A percentile compares a stretch with the other conserved stretches of the same genome.
phyloP scores from a whole-genome alignment of 2,329 filamentous ascomycete genomes.

The Cryphonectria nitschkei region DNA sequence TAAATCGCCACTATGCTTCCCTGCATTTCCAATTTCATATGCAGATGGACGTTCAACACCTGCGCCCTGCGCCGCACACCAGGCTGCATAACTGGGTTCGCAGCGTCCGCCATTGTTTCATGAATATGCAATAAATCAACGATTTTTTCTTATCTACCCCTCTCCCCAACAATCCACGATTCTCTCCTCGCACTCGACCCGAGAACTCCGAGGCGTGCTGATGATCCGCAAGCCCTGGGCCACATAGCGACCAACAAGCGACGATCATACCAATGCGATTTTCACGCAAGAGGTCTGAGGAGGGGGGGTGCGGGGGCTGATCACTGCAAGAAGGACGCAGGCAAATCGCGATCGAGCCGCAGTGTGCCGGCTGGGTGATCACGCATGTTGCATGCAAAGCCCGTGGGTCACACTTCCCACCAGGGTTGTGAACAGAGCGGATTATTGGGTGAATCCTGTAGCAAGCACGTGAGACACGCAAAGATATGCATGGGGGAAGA shows the following conservation, averaged over 20 bases:
- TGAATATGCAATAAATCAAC: background rate
- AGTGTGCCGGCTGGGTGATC: background rate
- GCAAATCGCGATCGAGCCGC: background rate
- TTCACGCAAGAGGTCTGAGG: background rate
- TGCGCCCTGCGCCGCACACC: background rate
- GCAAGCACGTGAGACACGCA: background rate
- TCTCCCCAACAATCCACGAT: too few species aligned
- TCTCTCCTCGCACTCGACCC: constrained; percentile 13
- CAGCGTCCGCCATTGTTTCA: background rate
- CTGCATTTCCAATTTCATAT: background rate
- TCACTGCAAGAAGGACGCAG: background rate
- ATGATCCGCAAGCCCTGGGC: constrained; percentile 6
- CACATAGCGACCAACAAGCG: background rate
- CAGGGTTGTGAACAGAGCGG: too few species aligned
- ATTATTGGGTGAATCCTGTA: background rate
- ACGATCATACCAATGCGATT: background rate
- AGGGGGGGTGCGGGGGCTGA: background rate
- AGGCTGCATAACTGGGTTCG: background rate
- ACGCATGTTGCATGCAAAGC: background rate
- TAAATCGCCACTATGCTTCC: constrained; percentile 13
- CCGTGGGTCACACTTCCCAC: background rate
- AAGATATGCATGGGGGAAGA: too few species aligned
- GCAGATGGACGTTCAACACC: background rate
- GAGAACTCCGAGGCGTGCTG: constrained; percentile 19
- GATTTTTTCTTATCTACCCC: background rate